Percentiles rank a stretch among this genome's conserved stretches.
Conservation (phyloP, 2,329 filamentous ascomycete genomes). For the Chalaropsis ovoidea region DNA sequence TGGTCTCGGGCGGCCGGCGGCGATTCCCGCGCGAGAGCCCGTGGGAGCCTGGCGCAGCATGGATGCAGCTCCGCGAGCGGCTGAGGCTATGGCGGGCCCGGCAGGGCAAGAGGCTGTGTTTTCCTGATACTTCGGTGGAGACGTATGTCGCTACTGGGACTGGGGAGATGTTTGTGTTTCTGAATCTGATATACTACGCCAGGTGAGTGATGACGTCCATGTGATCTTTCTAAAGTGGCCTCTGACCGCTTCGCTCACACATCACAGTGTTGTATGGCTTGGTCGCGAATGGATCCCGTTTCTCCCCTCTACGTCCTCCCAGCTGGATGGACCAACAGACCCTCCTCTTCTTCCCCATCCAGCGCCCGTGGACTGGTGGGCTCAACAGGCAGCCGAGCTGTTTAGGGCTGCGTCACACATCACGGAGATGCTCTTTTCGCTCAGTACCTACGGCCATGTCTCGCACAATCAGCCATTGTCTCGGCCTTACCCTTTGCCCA, state of each 20-base stretch:
- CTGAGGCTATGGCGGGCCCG: slow-evolving; percentile 33
- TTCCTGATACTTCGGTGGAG: slow-evolving; percentile 33
- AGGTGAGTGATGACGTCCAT: slow-evolving; percentile 30
- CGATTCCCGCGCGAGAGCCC: slow-evolving; percentile 35
- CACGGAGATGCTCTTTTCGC: slow-evolving; percentile 12
- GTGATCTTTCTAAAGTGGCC: not conserved
- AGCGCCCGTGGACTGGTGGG: slow-evolving; percentile 36
- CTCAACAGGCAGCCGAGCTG: slow-evolving; percentile 33
- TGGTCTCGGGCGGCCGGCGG: slow-evolving; percentile 37
- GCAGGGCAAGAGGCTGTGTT: slow-evolving; percentile 34
- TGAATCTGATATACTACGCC: slow-evolving; percentile 38
- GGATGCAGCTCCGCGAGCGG: slow-evolving; percentile 30
- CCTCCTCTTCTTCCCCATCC: slow-evolving; percentile 34
- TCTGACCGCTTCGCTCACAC: not conserved
- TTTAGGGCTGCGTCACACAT: slow-evolving; percentile 30
- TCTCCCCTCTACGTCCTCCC: slow-evolving; percentile 32
- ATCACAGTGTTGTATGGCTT: slow-evolving; percentile 35
- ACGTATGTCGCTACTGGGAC: slow-evolving; percentile 35
- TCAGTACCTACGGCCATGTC: slow-evolving; percentile 27
- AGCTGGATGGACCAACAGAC: slow-evolving; percentile 35
- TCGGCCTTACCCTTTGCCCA: not conserved
- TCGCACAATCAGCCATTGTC: not conserved
- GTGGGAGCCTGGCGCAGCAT: slow-evolving; percentile 34
- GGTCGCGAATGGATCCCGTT: slow-evolving; percentile 39
- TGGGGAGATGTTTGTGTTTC: slow-evolving; percentile 36